Percentiles rank a stretch among this genome's conserved stretches.
These are phyloP conservation scores for Phytophthora meadii DNA, from an alignment of 352 stramenopile species.

Conservation along the genomic window DNA sequence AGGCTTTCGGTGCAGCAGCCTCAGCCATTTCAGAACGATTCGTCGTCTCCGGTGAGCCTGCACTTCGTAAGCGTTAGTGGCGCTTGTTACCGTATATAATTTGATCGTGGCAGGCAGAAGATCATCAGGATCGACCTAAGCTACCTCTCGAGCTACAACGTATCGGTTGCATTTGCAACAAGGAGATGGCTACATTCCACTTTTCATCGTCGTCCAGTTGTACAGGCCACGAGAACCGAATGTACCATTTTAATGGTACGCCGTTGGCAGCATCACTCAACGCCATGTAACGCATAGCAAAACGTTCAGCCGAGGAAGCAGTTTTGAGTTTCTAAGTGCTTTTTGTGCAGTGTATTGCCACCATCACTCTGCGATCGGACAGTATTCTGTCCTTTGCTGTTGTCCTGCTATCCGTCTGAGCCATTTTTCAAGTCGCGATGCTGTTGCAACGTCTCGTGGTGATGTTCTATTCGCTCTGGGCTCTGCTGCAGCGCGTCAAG, in stretches of 20 bases:
- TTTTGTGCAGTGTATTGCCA: not conserved
- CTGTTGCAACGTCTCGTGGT: constrained; percentile 80
- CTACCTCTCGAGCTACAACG: constrained; percentile 2
- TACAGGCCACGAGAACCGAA: not conserved
- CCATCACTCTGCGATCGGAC: not conserved
- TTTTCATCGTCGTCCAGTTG: constrained; percentile 20
- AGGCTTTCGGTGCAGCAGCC: constrained; percentile 82
- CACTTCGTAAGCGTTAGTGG: constrained; percentile 40
- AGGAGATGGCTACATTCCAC: constrained; percentile 23
- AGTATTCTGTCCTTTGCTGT: constrained; percentile 5
- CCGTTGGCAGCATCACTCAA: constrained; percentile 3
- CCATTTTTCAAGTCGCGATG: constrained; percentile 36
- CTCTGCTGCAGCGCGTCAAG: constrained; percentile 68
- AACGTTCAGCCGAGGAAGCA: constrained; percentile 27
- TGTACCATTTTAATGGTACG: constrained; percentile 29
- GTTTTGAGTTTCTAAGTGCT: constrained; percentile 4
- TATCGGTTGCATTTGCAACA: constrained; percentile 2
- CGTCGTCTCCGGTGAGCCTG: constrained; percentile 52
- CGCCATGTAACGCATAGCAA: constrained; percentile 25
- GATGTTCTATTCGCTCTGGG: constrained; percentile 60
- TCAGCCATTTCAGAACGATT: constrained; percentile 84
- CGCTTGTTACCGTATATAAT: constrained; percentile 1
- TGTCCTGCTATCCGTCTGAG: constrained; percentile 3
- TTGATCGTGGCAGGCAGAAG: constrained; percentile 14
- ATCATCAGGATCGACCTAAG: not conserved